A percentile compares a stretch with the other conserved stretches of the same genome.
These are phyloP conservation scores for Pleurostoma richardsiae DNA, from an alignment of 2,329 filamentous ascomycete genomes.

Conservation along the genomic window DNA sequence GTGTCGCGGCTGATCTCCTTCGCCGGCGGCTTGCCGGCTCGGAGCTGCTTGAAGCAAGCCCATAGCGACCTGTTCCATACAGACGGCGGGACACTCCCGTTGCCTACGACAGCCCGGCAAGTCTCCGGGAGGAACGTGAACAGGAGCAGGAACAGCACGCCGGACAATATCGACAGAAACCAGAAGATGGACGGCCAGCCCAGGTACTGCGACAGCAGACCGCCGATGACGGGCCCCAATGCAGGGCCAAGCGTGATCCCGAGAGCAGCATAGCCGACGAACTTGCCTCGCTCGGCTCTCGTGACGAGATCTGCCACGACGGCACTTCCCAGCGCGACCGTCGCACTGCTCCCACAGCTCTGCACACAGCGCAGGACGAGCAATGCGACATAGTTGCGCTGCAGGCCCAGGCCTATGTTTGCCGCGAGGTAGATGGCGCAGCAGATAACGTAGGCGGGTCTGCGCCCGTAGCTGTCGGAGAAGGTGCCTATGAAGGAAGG, in stretches of 20 bases:
- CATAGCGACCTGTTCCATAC: slow-evolving; percentile 3
- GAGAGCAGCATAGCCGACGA: slow-evolving; percentile 45
- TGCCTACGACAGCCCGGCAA: slow-evolving; percentile 41
- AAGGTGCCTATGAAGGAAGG: slow-evolving; percentile 30
- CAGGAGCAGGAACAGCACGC: slow-evolving; percentile 34
- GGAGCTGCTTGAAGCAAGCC: neutral
- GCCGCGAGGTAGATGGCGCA: slow-evolving; percentile 41
- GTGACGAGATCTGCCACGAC: slow-evolving; percentile 57
- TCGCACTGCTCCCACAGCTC: slow-evolving; percentile 10
- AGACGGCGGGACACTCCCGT: slow-evolving; percentile 40
- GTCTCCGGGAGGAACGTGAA: slow-evolving; percentile 50
- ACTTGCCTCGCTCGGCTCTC: slow-evolving; percentile 53
- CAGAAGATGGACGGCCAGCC: slow-evolving; percentile 60
- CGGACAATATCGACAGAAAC: slow-evolving; percentile 47
- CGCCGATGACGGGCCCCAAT: slow-evolving; percentile 53
- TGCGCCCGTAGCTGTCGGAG: slow-evolving; percentile 19
- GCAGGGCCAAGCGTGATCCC: slow-evolving; percentile 42
- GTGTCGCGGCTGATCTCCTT: neutral
- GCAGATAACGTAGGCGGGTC: slow-evolving; percentile 40
- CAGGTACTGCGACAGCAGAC: slow-evolving; percentile 48
- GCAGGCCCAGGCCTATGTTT: slow-evolving; percentile 39
- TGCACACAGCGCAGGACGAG: slow-evolving; percentile 47
- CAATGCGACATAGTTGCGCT: slow-evolving; percentile 37
- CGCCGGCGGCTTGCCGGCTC: slow-evolving; percentile 1
- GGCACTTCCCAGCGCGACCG: slow-evolving; percentile 16